phyloP scores from a whole-genome alignment of 2,329 filamentous ascomycete species.

The Cladosporium sp. region DNA sequence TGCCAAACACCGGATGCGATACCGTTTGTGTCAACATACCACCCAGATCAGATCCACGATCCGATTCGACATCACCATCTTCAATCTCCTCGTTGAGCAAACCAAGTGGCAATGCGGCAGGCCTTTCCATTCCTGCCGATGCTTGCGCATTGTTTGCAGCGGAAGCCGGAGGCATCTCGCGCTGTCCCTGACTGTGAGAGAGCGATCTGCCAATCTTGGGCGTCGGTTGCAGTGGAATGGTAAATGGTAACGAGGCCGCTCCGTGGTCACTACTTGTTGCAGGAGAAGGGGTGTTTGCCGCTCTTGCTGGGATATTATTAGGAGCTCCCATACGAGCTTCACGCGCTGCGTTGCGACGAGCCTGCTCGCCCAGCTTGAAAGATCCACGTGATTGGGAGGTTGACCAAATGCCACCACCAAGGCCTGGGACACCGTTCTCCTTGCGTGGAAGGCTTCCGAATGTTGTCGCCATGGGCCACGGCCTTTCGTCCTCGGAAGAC shows the following conservation, averaged over 20 bases:
- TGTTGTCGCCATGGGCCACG: constrained; percentile 55
- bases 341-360: constrained; percentile 27
- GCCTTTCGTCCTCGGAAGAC: constrained; percentile 86
- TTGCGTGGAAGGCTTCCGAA: constrained; percentile 43
- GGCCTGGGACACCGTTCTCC: constrained; percentile 43
- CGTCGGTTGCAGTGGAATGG: constrained; percentile 84
- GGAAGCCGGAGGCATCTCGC: constrained; percentile 23
- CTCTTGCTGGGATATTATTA: constrained; percentile 20
- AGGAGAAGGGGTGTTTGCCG: constrained; percentile 40
- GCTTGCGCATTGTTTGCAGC: constrained; percentile 5
- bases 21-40: constrained; percentile 33
- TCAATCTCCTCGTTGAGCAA: constrained; percentile 19
- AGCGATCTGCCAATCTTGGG: constrained; percentile 93
- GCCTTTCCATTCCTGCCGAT: constrained; percentile 10
- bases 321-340: constrained; percentile 52
- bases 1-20: constrained; percentile 34
- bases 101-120: constrained; percentile 12
- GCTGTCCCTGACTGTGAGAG: constrained; percentile 72
- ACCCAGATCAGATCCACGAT: constrained; percentile 22
- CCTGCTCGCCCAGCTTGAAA: constrained; percentile 36
- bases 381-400: constrained; percentile 31
- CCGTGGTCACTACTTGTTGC: constrained; percentile 38
- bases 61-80: constrained; percentile 15
- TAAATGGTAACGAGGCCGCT: constrained; percentile 70
- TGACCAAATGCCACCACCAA: constrained; percentile 40